phyloP scores from a whole-genome alignment of 1,284 basidiomycete genomes.

The Ceratobasidium sp. region DNA sequence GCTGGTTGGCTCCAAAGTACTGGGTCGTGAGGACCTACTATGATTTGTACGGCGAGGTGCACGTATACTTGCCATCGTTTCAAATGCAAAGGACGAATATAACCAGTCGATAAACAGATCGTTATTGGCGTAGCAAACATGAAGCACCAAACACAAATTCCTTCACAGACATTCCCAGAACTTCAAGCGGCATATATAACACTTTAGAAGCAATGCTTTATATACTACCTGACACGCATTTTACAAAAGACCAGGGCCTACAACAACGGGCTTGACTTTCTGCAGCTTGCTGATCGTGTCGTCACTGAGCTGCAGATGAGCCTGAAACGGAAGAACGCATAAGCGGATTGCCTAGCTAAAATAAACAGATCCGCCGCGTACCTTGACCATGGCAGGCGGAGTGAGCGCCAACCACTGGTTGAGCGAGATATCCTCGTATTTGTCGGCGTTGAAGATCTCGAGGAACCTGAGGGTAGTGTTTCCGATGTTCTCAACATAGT shows the following conservation, averaged over 20 bases:
- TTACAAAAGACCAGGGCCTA: constrained; percentile 55
- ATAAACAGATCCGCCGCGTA: not conserved
- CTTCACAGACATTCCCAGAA: not conserved
- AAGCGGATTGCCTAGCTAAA: too few relatives aligned
- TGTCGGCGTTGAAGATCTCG: constrained; percentile 74
- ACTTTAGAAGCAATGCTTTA: not conserved
- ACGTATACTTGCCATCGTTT: too few relatives aligned
- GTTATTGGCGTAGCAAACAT: not conserved
- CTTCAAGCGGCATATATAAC: not conserved
- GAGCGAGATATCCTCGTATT: constrained; percentile 70
- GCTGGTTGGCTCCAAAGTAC: too few relatives aligned
- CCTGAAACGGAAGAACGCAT: too few relatives aligned
- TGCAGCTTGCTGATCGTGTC: constrained; percentile 66
- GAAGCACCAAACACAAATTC: not conserved
- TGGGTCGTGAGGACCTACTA: too few relatives aligned
- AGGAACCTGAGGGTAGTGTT: constrained; percentile 72
- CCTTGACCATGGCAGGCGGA: constrained; percentile 70
- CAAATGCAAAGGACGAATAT: not conserved
- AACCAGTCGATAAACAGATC: not conserved
- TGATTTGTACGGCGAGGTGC: too few relatives aligned
- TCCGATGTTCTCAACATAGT: constrained; percentile 79
- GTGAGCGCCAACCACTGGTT: constrained; percentile 75
- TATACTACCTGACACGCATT: not conserved
- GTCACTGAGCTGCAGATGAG: constrained; percentile 68
- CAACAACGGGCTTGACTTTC: constrained; percentile 68